Percentiles rank a stretch among this genome's conserved stretches.
Conservation (phyloP, 495 filamentous ascomycete genomes). For the Aspergillus baeticus region DNA sequence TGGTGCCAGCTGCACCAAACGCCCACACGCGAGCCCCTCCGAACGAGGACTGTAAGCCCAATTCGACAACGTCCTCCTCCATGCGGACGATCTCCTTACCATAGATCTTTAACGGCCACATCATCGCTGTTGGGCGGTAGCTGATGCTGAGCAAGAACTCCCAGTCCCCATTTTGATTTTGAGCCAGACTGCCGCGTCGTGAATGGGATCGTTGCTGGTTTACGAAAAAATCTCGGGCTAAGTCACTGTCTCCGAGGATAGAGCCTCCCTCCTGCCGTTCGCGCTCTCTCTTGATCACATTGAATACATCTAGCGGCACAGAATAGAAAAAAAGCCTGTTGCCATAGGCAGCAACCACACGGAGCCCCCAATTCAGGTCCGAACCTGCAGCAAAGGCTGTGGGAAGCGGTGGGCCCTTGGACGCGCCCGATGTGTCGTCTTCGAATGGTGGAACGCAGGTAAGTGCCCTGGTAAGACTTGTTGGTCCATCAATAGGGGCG, state of each 20-base stretch:
- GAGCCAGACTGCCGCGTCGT: conserved; percentile 31
- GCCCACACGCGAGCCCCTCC: conserved; percentile 43
- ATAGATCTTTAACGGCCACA: conserved; percentile 44
- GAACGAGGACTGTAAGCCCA: conserved; percentile 34
- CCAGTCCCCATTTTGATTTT: conserved; percentile 41
- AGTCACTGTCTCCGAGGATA: conserved; percentile 38
- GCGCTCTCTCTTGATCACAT: conserved; percentile 40
- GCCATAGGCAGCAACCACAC: conserved; percentile 61
- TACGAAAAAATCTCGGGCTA: conserved; percentile 34
- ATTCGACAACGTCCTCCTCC: conserved; percentile 34
- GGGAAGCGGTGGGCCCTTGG: conserved; percentile 41
- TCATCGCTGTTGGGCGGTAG: conserved; percentile 35
- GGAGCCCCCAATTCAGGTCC: conserved; percentile 59
- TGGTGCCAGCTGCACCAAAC: conserved; percentile 33
- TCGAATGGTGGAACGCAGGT: conserved; percentile 39
- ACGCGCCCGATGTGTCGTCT: conserved; percentile 30
- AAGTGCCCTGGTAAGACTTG: conserved; percentile 45
- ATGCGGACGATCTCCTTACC: conserved; percentile 43
- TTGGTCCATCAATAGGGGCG: conserved; percentile 55
- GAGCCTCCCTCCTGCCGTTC: conserved; percentile 31
- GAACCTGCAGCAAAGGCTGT: conserved; percentile 57
- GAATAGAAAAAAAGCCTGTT: conserved; percentile 59
- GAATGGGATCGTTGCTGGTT: conserved; percentile 29
- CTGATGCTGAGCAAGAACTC: conserved; percentile 38
- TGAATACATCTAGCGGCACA: conserved; percentile 61